Percentiles rank a stretch among this genome's conserved stretches.
Evolutionary conservation across 1,284 basidiomycete genomes (phyloP).

Genomic region (Golubevia pallescens): DNA sequence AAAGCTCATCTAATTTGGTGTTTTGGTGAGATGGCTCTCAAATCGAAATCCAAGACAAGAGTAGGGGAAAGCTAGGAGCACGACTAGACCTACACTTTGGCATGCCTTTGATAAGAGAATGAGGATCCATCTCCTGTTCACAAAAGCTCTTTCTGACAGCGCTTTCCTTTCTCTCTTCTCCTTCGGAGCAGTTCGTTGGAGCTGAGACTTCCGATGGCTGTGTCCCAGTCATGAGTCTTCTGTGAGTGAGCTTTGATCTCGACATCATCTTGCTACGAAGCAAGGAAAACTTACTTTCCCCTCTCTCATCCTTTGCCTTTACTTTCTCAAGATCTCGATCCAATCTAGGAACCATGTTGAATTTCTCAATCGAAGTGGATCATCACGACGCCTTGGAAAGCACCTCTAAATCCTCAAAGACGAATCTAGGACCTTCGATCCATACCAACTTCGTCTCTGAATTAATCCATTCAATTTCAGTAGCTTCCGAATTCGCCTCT

Average conservation of each 20-base stretch:
- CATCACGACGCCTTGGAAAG: conserved; percentile 61
- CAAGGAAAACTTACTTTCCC: background rate
- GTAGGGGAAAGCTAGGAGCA: too few species aligned
- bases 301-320: background rate
- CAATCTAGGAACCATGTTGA: conserved; percentile 80
- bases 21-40: too few species aligned
- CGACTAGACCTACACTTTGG: conserved; percentile 4
- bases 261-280: background rate
- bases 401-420: too few species aligned
- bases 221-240: conserved; percentile 71
- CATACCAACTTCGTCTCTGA: conserved; percentile 34
- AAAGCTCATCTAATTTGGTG: too few species aligned
- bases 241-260: conserved; percentile 68
- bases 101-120: conserved; percentile 1
- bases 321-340: conserved; percentile 16
- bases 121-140: background rate
- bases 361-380: conserved; percentile 84
- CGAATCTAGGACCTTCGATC: conserved; percentile 4
- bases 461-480: conserved; percentile 36
- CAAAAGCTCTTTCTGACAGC: conserved; percentile 4
- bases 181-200: conserved; percentile 74
- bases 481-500: conserved; percentile 25
- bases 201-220: conserved; percentile 79
- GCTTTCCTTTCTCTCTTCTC: conserved; percentile 5
- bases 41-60: too few species aligned